Evolutionary conservation across 2,329 filamentous ascomycete species (phyloP), one percentile per base, ranked within the genome.

Genomic region (Fusarium tjaetaba): DNA sequence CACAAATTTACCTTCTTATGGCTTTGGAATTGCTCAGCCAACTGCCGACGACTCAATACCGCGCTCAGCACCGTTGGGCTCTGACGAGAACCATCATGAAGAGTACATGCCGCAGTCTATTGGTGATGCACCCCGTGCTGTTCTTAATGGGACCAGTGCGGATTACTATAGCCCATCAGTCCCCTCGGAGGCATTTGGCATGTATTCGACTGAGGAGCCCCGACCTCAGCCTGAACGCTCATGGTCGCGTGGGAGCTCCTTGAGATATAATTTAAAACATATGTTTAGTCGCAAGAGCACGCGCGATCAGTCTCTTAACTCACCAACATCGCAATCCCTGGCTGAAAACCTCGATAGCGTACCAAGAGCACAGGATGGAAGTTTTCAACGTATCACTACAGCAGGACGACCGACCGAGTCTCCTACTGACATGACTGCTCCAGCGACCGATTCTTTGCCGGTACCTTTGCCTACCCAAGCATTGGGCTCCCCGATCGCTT

Each of bases 91-190:
- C 11, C 77, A 74, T 51, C 61, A 71, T 26, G 74, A 72, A 38
- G 76, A 80, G 30, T 78, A 77, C 59, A 76, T 79, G 74, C 79
- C 79, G 22, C 75, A 76, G 48, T 70, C 75, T n/a, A 72, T 78
- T 15, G 70, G 62, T 9, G 75, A 79, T 61, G 77, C 79, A 36
- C 78, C 80, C 26, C 76, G 79, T 36, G 79, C 78, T 46, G 78
- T 80, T 43, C 81, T 82, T 48, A 79, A 75, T 61, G 82, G 81
- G 42, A 81, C 79, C 43, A 85, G 79, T 59, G 82, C 82, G 48
- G 82, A 84, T 65, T 85, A 85, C 67, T 85, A 85, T 72, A 83
- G 82, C 55, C 79, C 81, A 18, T 81, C 81, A 6, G 80, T 85
- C 49, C 83, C 83, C 5, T 83, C 82, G 6, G 81, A 83, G 59